Conservation (phyloP, 2,329 filamentous ascomycete species). For the Hirsutella rhossiliensis region DNA sequence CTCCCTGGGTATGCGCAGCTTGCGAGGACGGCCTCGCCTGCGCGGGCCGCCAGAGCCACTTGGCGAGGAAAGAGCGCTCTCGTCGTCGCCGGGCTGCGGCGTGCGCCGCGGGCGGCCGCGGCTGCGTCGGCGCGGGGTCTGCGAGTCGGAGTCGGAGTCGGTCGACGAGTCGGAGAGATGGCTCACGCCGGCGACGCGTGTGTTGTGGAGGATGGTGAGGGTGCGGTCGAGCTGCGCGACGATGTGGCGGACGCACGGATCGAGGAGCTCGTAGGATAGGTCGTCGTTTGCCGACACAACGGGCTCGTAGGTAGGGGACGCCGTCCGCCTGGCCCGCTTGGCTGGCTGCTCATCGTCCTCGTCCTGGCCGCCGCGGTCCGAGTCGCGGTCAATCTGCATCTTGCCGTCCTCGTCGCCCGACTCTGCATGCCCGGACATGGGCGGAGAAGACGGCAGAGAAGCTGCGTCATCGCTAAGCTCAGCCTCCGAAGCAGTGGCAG, state of each 20-base stretch:
- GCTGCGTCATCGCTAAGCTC: background rate
- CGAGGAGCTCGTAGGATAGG: slow-evolving; percentile 48
- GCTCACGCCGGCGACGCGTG: slow-evolving; percentile 37
- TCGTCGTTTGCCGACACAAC: slow-evolving; percentile 60
- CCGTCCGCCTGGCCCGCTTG: background rate
- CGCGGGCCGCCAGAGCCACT: background rate
- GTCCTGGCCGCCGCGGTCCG: background rate
- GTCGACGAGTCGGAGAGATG: slow-evolving; percentile 26
- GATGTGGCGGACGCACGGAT: slow-evolving; percentile 58
- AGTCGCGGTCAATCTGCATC: background rate
- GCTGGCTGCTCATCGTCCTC: background rate
- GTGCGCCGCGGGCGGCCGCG: slow-evolving; percentile 10
- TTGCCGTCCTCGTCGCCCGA: slow-evolving; percentile 1
- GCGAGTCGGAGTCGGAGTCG: slow-evolving; percentile 20
- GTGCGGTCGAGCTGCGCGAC: slow-evolving; percentile 58
- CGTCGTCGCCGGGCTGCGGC: slow-evolving; percentile 2
- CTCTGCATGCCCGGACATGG: background rate
- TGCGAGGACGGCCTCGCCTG: slow-evolving; percentile 27
- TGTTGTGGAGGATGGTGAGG: slow-evolving; percentile 57
- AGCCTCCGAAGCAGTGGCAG: background rate
- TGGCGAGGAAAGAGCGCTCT: background rate
- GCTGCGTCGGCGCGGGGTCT: slow-evolving; percentile 10
- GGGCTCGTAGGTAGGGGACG: slow-evolving; percentile 27
- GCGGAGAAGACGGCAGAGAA: slow-evolving; percentile 4
- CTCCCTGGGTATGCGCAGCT: slow-evolving; percentile 22